Percentiles rank a stretch among this genome's conserved stretches.
phyloP scores from a whole-genome alignment of 805 yeast species.

The Clavispora carvajalis region DNA sequence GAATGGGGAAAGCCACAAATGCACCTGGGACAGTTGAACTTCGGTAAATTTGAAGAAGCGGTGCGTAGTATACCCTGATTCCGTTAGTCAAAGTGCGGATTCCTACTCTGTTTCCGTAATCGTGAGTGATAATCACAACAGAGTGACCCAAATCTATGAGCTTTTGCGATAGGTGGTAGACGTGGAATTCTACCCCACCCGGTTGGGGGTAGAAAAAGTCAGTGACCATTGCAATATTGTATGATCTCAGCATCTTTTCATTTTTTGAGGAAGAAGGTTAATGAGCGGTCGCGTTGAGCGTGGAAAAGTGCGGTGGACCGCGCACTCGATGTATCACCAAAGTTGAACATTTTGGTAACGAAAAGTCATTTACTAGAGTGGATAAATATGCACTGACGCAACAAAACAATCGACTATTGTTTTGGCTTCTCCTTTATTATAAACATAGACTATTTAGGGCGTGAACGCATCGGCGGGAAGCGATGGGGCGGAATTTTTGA shows the following conservation, averaged over 20 bases:
- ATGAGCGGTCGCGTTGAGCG: background rate
- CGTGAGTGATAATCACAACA: conserved; percentile 83
- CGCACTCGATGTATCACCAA: too few relatives aligned
- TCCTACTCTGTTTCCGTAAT: conserved; percentile 78
- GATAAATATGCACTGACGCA: too few relatives aligned
- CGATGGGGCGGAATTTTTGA: conserved; percentile 58
- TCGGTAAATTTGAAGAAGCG: conserved; percentile 73
- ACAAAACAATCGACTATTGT: background rate
- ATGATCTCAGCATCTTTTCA: conserved; percentile 5
- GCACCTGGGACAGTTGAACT: conserved; percentile 87
- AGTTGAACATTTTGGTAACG: too few relatives aligned
- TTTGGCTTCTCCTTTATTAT: background rate
- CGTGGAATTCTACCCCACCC: conserved; percentile 96
- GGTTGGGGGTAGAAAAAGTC: conserved; percentile 98
- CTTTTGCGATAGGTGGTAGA: conserved; percentile 83
- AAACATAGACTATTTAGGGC: background rate
- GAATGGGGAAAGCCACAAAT: conserved; percentile 78
- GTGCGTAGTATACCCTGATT: conserved; percentile 85
- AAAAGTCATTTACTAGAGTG: too few relatives aligned
- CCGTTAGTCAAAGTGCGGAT: conserved; percentile 84
- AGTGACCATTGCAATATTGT: conserved; percentile 67
- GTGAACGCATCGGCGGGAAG: conserved; percentile 39
- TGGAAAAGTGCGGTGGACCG: background rate
- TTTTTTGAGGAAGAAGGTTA: background rate
- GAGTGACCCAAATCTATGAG: conserved; percentile 77